Conservation (phyloP, 2,329 filamentous ascomycete genomes). For the Exophiala phaeomuriformis region DNA sequence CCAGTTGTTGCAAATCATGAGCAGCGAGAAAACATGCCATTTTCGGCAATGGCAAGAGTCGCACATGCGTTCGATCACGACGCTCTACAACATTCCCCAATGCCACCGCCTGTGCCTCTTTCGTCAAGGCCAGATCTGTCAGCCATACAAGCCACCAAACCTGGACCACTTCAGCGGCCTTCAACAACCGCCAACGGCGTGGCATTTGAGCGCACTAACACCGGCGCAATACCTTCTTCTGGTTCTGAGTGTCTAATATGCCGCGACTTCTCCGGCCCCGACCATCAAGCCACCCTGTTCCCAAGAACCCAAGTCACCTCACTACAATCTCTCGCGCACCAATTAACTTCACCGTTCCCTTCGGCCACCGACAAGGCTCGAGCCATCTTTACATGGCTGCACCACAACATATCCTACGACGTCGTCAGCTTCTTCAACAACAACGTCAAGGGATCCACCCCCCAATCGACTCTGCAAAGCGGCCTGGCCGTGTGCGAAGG, state of each 20-base stretch:
- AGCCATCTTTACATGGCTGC: slow-evolving; percentile 89
- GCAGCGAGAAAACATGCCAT: not conserved
- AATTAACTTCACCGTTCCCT: slow-evolving; percentile 70
- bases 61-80: not conserved
- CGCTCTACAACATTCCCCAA: slow-evolving; percentile 2
- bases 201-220: slow-evolving; percentile 15
- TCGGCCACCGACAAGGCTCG: slow-evolving; percentile 86
- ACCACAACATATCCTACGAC: slow-evolving; percentile 88
- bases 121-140: slow-evolving; percentile 53
- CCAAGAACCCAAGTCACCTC: slow-evolving; percentile 67
- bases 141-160: slow-evolving; percentile 49
- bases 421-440: slow-evolving; percentile 68
- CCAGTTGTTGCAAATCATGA: not conserved
- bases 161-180: slow-evolving; percentile 24
- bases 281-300: slow-evolving; percentile 68
- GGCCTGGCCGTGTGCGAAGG: slow-evolving; percentile 88
- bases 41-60: not conserved
- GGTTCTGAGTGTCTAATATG: slow-evolving; percentile 62
- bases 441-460: slow-evolving; percentile 58
- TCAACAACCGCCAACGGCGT: not conserved
- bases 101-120: slow-evolving; percentile 47
- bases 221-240: slow-evolving; percentile 8
- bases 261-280: slow-evolving; percentile 78
- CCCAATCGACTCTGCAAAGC: slow-evolving; percentile 63
- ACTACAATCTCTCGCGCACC: slow-evolving; percentile 65